Base-by-base conservation (phyloP, 2,329 filamentous ascomycete species). In the Amauroascus verrucosus region DNA sequence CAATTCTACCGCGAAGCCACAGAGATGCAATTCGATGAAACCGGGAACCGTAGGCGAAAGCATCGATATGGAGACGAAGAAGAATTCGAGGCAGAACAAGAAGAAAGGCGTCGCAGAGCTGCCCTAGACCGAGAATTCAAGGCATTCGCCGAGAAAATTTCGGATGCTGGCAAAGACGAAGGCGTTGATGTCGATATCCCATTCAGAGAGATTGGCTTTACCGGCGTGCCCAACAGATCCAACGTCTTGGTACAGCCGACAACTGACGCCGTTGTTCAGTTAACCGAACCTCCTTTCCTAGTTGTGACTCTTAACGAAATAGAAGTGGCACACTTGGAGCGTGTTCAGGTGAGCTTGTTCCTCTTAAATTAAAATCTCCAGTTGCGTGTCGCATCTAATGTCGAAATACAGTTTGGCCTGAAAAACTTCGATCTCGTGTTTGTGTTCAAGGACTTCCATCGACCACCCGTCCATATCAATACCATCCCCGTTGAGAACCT, bases 401-500 rank as follows among this genome's bases (percentile, higher is more conserved):
- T 43, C n/a, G 35, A 40, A 48, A 22, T 47, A 46, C 78, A 91
- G 72, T 98, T 98, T 64, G 94, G 93, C 32, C 78, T 98, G 57
- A 96, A 97, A 77, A 98, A 98, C 71, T 98, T 98, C 69, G 93
- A 98, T 71, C 83, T 98, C 70, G 93, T 98, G 18, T 90, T 97
- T 65, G 87, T 98, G 35, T 97, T 95, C 77, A 97, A 97, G 65
- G 93, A 98, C 72, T 97, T 95, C 71, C 82, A 86, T 51, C 82
- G 90, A n/a, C 72, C 88, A 2, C 91, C 91, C 1, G 86, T 85
- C 54, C 93, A 98, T 69, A 85, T 98, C 76, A 98, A 98, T 73
- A 98, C 93, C 6, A 97, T 98, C 58, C 94, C 93, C 0, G 88
- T 98, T 22, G 93, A 98, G 66, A 88, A 85, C 2, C 78, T 98